Percentiles rank a stretch among this genome's conserved stretches.
Evolutionary conservation across 148 eudicot genomes (phyloP).

Genomic region (Fallopia convolvulus): DNA sequence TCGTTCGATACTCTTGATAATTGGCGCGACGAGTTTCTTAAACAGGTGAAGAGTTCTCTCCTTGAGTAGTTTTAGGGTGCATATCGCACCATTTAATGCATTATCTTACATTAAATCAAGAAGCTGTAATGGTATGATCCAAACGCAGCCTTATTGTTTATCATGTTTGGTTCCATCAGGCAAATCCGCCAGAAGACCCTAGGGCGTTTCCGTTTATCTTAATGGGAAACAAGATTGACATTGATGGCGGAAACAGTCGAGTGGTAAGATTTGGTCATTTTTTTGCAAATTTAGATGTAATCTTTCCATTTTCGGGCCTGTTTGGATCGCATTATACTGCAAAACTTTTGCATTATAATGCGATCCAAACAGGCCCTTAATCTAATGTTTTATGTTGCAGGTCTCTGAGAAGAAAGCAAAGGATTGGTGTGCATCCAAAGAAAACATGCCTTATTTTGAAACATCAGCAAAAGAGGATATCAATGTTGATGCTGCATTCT

Average conservation of each 20-base stretch:
- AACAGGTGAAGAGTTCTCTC: conserved; percentile 42
- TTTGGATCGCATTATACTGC: no score
- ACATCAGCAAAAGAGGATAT: conserved; percentile 90
- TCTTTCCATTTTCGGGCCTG: no score
- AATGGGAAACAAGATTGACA: conserved; percentile 81
- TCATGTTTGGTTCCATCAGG: conserved; percentile 31
- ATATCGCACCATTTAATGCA: no score
- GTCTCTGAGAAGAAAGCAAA: conserved; percentile 92
- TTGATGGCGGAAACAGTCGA: conserved; percentile 88
- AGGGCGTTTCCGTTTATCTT: conserved; percentile 90
- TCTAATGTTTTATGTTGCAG: conserved; percentile 20
- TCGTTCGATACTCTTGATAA: conserved; percentile 80
- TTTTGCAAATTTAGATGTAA: background rate
- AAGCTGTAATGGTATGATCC: no score
- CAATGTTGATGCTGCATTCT: conserved; percentile 96
- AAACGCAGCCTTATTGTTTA: no score
- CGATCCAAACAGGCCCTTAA: no score
- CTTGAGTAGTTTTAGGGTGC: no score
- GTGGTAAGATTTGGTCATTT: conserved; percentile 39
- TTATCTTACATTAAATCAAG: no score
- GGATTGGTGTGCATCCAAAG: conserved; percentile 95
- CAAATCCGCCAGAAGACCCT: conserved; percentile 84
- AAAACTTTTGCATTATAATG: no score
- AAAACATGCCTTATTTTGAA: conserved; percentile 87
- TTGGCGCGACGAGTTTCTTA: conserved; percentile 90